These are phyloP conservation scores for Fusarium torreyae DNA, from an alignment of 2,329 filamentous ascomycete species.

Conservation along the genomic window DNA sequence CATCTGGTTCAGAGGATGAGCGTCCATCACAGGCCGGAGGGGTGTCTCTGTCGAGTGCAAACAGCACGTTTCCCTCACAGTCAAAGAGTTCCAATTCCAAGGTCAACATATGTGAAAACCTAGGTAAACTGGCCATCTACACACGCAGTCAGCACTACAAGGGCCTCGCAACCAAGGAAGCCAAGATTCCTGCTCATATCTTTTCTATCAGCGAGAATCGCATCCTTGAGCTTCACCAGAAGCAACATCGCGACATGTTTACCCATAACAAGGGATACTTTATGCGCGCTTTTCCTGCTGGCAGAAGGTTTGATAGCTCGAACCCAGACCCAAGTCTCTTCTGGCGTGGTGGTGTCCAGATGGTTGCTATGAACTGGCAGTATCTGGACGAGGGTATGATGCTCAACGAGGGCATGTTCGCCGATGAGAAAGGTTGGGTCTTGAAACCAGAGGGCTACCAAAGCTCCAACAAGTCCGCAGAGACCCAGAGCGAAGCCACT, in stretches of 20 bases:
- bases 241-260: constrained; percentile 82
- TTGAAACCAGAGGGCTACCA: constrained; percentile 86
- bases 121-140: constrained; percentile 86
- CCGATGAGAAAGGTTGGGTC: constrained; percentile 85
- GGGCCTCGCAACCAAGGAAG: constrained; percentile 75
- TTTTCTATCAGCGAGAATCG: constrained; percentile 91
- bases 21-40: constrained; percentile 33
- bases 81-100: constrained; percentile 65
- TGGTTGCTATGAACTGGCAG: constrained; percentile 99
- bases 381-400: constrained; percentile 95
- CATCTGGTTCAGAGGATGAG: constrained; percentile 63
- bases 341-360: constrained; percentile 95
- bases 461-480: constrained; percentile 58
- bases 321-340: constrained; percentile 94
- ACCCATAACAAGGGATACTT: constrained; percentile 89
- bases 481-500: constrained; percentile 62
- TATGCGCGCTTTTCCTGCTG: constrained; percentile 92
- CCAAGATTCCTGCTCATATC: constrained; percentile 76
- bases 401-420: constrained; percentile 98
- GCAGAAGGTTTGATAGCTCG: constrained; percentile 84
- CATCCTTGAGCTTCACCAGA: constrained; percentile 71
- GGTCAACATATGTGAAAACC: constrained; percentile 75
- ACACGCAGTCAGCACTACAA: constrained; percentile 88
- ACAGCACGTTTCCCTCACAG: constrained; percentile 28
- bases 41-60: constrained; percentile 30